Conservation (phyloP, 768 basidiomycete species). For the Leccinum broughii region DNA sequence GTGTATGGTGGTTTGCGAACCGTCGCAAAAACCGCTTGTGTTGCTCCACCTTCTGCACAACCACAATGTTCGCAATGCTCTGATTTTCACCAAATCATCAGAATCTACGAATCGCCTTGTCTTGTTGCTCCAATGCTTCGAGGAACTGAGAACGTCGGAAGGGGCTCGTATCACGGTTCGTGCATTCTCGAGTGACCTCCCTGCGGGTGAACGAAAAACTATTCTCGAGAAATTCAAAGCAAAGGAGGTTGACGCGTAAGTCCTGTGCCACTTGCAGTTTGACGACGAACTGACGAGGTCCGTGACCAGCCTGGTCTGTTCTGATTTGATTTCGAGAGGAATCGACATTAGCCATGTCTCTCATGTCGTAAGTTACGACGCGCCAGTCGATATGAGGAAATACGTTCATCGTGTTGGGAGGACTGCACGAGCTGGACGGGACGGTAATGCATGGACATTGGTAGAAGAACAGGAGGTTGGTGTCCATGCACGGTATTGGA, state of each 20-base stretch:
- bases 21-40: conserved; percentile 82
- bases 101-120: conserved; percentile 87
- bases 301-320: conserved; percentile 81
- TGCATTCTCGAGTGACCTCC: conserved; percentile 88
- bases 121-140: conserved; percentile 78
- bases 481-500: neutral
- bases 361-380: conserved; percentile 95
- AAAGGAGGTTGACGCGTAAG: conserved; percentile 82
- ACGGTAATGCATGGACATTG: conserved; percentile 90
- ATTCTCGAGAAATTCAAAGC: conserved; percentile 82
- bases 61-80: conserved; percentile 59
- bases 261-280: conserved; percentile 6
- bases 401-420: conserved; percentile 97
- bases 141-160: conserved; percentile 42
- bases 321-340: conserved; percentile 93
- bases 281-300: conserved; percentile 6
- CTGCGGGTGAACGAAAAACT: conserved; percentile 65
- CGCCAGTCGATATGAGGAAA: conserved; percentile 95
- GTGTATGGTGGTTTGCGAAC: conserved; percentile 78
- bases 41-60: conserved; percentile 83
- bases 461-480: conserved; percentile 91
- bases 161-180: conserved; percentile 48
- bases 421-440: conserved; percentile 89
- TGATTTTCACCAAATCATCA: conserved; percentile 97
- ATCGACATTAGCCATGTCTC: conserved; percentile 92